Percentiles rank a stretch among this genome's conserved stretches.
Conservation (phyloP, 148 eudicot species). For the Dianthus caryophyllus region DNA sequence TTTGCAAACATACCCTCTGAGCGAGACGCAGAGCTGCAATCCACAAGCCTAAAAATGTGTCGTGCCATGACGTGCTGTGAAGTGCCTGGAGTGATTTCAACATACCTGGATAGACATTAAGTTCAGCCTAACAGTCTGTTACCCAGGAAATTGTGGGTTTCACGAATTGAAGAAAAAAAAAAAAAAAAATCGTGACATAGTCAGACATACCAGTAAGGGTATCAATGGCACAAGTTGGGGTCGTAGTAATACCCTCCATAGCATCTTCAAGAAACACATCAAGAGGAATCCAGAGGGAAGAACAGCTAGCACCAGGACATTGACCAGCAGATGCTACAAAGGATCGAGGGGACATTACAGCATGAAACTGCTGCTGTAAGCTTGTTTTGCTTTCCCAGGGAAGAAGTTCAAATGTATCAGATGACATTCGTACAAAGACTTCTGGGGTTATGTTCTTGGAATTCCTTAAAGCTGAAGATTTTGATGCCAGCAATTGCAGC, state of each 20-base stretch:
- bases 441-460: slow-evolving; percentile 66
- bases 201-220: slow-evolving; percentile 81
- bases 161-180: slow-evolving; percentile 9
- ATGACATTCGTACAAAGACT: slow-evolving; percentile 48
- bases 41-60: slow-evolving; percentile 81
- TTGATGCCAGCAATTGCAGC: slow-evolving; percentile 53
- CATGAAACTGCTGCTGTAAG: slow-evolving; percentile 62
- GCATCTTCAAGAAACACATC: slow-evolving; percentile 88
- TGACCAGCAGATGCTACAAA: slow-evolving; percentile 57
- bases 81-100: slow-evolving; percentile 79
- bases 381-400: slow-evolving; percentile 58
- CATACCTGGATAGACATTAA: slow-evolving; percentile 42
- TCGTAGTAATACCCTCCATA: slow-evolving; percentile 72
- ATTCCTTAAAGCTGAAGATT: slow-evolving; percentile 64
- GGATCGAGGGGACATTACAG: slow-evolving; percentile 63
- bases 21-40: slow-evolving; percentile 85
- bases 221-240: slow-evolving; percentile 75
- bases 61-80: slow-evolving; percentile 76
- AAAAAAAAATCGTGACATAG: neutral
- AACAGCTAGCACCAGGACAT: slow-evolving; percentile 50
- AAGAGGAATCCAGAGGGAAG: slow-evolving; percentile 82
- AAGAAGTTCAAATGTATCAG: slow-evolving; percentile 46
- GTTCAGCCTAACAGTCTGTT: neutral
- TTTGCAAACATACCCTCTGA: slow-evolving; percentile 59
- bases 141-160: neutral